Evolutionary conservation across 768 basidiomycete genomes (phyloP), one percentile per base, ranked within the genome.

Genomic region (Xerocomellus intermedius): DNA sequence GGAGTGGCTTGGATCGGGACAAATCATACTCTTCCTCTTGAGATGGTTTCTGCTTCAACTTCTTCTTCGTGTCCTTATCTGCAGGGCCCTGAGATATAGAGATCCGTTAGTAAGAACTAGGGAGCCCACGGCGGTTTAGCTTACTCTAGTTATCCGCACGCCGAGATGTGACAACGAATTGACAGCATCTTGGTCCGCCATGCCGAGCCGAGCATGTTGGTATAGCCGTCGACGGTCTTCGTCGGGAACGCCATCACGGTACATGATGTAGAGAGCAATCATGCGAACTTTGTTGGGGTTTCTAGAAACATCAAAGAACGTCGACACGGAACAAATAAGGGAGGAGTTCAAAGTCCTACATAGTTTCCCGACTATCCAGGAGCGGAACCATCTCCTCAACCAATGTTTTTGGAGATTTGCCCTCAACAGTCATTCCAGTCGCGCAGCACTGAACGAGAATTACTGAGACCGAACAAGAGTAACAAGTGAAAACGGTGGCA

Each of bases 351-450:
- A 35, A 55, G 19, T 69, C 83, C 66, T 70, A 94, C 95, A 86
- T 79, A 53, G 98, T 84, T 17, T 90, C 86, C 50, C 85, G 81
- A 67, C 89, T 87, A 65, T 95, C 96, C 24, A 99, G 79, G 30
- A 99, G 74, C 0, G 97, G 96, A 0, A 99, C 95, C 97, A 99
- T 98, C 69, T 99, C 95, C 69, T 98, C 97, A 2, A 99, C 94
- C 4, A 99, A 74, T 0, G 82, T 84, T 69, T 97, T 98, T 2
- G 97, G 97, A n/a, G 84, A 79, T 74, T 97, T 98, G 1, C 95
- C 95, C 63, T 98, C 93, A 0, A 89, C 77, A 7, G 91, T 98
- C 35, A 89, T 64, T 14, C 96, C 96, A 5, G 97, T 99, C 1
- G 97, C 90, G 63, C 94, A 98, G 70, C 87, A 89, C 93, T 98